These are phyloP conservation scores for Magnolia kwangsiensis DNA, from an alignment of 164 flowering plant species.

Conservation along the genomic window DNA sequence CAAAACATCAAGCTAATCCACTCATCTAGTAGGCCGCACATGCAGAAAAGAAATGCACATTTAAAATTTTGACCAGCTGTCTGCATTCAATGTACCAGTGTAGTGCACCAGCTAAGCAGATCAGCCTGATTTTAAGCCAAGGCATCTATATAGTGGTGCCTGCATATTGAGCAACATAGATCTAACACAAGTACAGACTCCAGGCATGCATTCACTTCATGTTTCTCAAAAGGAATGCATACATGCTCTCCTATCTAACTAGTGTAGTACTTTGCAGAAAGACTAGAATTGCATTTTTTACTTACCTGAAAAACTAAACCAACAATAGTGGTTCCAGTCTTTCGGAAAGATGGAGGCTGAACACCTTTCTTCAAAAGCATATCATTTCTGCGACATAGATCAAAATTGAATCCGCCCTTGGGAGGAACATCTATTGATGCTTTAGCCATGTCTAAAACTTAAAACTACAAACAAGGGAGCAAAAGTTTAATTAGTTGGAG, in stretches of 20 bases:
- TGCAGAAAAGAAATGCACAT: too few species aligned
- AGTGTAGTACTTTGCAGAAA: neutral
- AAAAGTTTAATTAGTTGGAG: neutral
- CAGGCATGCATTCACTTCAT: too few species aligned
- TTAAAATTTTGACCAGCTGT: too few species aligned
- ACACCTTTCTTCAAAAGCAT: constrained; percentile 60
- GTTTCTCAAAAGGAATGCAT: neutral
- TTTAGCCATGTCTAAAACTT: constrained; percentile 34
- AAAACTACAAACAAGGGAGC: constrained; percentile 6
- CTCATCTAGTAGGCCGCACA: too few species aligned
- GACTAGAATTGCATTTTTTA: neutral
- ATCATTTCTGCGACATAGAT: constrained; percentile 63
- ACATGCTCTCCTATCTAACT: too few species aligned
- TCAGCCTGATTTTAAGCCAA: too few species aligned
- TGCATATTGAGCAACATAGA: too few species aligned
- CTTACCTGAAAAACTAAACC: constrained; percentile 69
- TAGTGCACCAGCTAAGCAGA: too few species aligned
- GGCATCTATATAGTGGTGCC: too few species aligned
- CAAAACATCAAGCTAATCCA: too few species aligned
- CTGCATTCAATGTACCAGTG: too few species aligned
- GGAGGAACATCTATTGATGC: constrained; percentile 38
- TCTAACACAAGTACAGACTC: too few species aligned
- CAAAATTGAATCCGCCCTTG: constrained; percentile 70
- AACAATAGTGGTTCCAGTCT: constrained; percentile 89
- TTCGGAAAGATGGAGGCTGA: constrained; percentile 46